phyloP scores from a whole-genome alignment of 257 asterid genomes.

The Jasminum sambac region DNA sequence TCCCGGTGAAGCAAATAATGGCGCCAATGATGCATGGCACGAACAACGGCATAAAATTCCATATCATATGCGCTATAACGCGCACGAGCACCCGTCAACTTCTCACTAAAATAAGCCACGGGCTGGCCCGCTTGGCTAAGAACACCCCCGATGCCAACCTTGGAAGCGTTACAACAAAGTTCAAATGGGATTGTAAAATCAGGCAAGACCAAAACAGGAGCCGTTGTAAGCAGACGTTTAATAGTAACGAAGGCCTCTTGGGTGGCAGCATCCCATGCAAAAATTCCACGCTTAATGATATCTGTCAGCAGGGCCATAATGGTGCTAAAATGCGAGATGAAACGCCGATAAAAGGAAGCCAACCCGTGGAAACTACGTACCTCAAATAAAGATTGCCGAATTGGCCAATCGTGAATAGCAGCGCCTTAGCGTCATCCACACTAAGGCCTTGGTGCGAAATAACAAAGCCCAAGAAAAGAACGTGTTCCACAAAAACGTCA shows the following conservation, averaged over 20 bases:
- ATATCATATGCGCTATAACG: background rate
- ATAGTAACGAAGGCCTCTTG: background rate
- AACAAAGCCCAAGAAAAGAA: background rate
- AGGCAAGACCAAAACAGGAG: background rate
- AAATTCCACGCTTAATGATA: background rate
- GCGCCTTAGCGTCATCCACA: background rate
- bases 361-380: conserved; percentile 17
- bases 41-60: conserved; percentile 4
- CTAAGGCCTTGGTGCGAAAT: background rate
- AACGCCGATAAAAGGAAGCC: conserved; percentile 18
- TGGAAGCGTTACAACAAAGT: conserved; percentile 6
- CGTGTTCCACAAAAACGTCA: background rate
- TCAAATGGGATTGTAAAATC: conserved; percentile 4
- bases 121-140: background rate
- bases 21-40: background rate
- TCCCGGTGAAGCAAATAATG: background rate
- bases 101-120: conserved; percentile 18
- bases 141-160: background rate
- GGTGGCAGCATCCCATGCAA: background rate
- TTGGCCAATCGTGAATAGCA: background rate
- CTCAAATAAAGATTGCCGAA: background rate
- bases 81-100: background rate
- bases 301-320: conserved; percentile 12
- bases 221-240: background rate
- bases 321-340: conserved; percentile 15